These are phyloP conservation scores for Aureobasidium lini DNA, from an alignment of 2,329 filamentous ascomycete species.

Conservation along the genomic window DNA sequence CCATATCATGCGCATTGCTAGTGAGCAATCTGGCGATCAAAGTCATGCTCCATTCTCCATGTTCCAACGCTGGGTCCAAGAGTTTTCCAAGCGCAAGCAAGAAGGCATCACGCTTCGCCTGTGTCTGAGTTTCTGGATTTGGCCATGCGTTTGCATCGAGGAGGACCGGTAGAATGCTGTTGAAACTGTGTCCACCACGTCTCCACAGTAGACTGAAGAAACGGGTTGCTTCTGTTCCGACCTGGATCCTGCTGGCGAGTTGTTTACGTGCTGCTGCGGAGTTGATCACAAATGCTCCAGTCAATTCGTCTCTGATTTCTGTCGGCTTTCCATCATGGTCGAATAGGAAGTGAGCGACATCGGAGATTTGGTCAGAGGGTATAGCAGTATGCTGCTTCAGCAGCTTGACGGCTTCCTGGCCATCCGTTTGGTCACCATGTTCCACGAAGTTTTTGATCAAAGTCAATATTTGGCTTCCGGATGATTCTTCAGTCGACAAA, in stretches of 20 bases:
- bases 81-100: constrained; percentile 76
- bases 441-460: constrained; percentile 19
- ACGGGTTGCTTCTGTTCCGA: constrained; percentile 8
- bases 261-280: constrained; percentile 31
- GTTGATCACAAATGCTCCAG: constrained; percentile 22
- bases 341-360: constrained; percentile 36
- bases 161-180: constrained; percentile 35
- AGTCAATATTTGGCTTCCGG: not conserved
- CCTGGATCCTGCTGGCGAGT: constrained; percentile 25
- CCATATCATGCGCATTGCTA: constrained; percentile 47
- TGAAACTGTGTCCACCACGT: constrained; percentile 39
- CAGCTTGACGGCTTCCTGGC: constrained; percentile 30
- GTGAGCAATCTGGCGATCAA: constrained; percentile 52
- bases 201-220: constrained; percentile 37
- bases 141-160: constrained; percentile 37
- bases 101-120: constrained; percentile 52
- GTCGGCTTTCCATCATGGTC: constrained; percentile 26
- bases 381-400: constrained; percentile 25
- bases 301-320: constrained; percentile 31
- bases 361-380: constrained; percentile 30
- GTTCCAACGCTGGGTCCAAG: constrained; percentile 81
- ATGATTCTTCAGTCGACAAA: not conserved
- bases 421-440: constrained; percentile 31
- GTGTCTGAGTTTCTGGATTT: constrained; percentile 36
- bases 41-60: constrained; percentile 54